Evolutionary conservation across 1,284 basidiomycete genomes (phyloP), one percentile per base, ranked within the genome.

Genomic region (Hymenochaete sp.): DNA sequence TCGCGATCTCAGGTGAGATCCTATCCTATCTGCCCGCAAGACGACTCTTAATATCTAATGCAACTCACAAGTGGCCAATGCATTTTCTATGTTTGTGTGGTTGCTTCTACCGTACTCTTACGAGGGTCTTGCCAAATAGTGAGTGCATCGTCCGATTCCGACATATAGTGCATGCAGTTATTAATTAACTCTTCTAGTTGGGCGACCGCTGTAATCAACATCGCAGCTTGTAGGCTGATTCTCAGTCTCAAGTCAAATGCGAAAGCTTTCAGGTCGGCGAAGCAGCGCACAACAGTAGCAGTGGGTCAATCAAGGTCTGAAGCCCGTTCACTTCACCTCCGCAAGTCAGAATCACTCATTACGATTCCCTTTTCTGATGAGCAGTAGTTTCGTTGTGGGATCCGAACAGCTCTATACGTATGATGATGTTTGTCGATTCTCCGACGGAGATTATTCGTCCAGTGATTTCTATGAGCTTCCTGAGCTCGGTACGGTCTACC

Each of bases 31-130:
- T n/a, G n/a, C n/a, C n/a, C n/a, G n/a, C n/a, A n/a, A n/a, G n/a
- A n/a, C 10, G 4, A 13, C 7, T 9, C 31, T 33, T 1, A 3
- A 31, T 31, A 9, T 35, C 21, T 35, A 16, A 8, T 35, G 5
- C 13, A n/a, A 35, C 5, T 27, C n/a, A n/a, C n/a, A n/a, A 51
- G 49, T 39, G 9, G 40, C 43, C 18, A 47, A 45, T 18, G 40
- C 45, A 26, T 48, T 47, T 26, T 51, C 18, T 9, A 51, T 51
- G 49, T 51, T 51, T 32, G 45, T 47, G 18, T 51, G 49, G 49
- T 25, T 51, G 24, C 11, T 51, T 8, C 45, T 39, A 1, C 22
- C 49, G 10, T n/a, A 36, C 2, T 13, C 16, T 9, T 42, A 41
- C 14, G 49, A 44, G 21, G 49, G 49, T 2, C 36, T 50, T 2